A percentile compares a stretch with the other conserved stretches of the same genome.
Conservation (phyloP, 2,329 filamentous ascomycete genomes). For the Teratosphaeria zuluensis region DNA sequence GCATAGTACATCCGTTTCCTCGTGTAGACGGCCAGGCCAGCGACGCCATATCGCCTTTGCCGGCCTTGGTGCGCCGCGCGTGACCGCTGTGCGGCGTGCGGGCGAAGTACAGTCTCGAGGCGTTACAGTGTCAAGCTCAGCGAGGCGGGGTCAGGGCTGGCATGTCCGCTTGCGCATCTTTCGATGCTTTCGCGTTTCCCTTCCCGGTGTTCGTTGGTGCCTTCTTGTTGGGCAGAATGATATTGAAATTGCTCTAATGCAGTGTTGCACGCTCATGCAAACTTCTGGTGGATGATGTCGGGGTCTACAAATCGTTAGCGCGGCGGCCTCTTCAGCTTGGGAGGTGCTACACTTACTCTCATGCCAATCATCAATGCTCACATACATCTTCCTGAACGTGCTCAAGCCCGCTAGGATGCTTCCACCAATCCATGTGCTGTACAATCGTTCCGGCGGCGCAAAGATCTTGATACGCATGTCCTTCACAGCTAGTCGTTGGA, state of each 20-base stretch:
- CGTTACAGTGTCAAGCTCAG: not conserved
- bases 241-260: no score
- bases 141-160: not conserved
- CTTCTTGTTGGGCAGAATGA: no score
- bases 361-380: conserved; percentile 98
- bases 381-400: conserved; percentile 99
- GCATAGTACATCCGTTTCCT: no score
- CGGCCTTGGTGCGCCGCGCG: not conserved
- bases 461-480: conserved; percentile 99
- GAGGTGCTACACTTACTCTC: conserved; percentile 48
- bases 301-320: conserved; percentile 45
- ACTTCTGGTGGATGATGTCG: conserved; percentile 97
- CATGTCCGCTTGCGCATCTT: not conserved
- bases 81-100: not conserved
- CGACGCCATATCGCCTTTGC: not conserved
- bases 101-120: not conserved
- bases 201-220: not conserved
- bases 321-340: not conserved
- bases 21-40: not conserved
- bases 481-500: conserved; percentile 88
- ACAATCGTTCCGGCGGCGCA: conserved; percentile 92
- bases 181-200: not conserved
- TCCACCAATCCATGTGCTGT: conserved; percentile 97
- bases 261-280: conserved; percentile 48
- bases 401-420: conserved; percentile 94